Conservation (phyloP, 805 yeast species). For the Sugiyamaella mastotermitis region DNA sequence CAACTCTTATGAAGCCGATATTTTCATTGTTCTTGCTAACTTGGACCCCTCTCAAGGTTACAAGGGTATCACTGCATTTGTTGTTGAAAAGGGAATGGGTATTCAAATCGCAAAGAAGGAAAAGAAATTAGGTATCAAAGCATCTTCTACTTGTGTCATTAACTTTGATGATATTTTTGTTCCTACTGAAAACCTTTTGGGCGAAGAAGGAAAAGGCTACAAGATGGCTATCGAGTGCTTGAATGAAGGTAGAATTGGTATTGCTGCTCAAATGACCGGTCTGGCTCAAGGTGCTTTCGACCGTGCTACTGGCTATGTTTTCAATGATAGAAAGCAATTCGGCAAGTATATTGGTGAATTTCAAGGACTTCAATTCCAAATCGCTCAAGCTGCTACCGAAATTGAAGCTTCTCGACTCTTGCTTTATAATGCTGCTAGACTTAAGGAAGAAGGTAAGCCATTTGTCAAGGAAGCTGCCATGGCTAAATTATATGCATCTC, state of each 20-base stretch:
- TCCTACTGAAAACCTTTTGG: conserved; percentile 37
- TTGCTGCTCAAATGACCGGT: conserved; percentile 42
- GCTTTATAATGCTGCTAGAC: conserved; percentile 40
- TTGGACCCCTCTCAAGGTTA: conserved; percentile 37
- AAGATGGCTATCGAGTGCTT: conserved; percentile 39
- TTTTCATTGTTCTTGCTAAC: conserved; percentile 37
- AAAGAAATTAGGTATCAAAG: conserved; percentile 38
- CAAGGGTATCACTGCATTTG: conserved; percentile 40
- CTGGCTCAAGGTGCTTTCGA: conserved; percentile 40
- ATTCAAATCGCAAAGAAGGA: conserved; percentile 39
- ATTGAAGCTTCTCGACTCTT: conserved; percentile 39
- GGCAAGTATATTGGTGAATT: conserved; percentile 38
- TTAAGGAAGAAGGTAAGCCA: conserved; percentile 36
- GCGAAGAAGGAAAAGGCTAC: conserved; percentile 40
- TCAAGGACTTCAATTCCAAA: conserved; percentile 44
- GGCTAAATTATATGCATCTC: conserved; percentile 39
- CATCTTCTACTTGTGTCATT: conserved; percentile 38
- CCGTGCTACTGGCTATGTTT: conserved; percentile 34
- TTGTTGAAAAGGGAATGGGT: conserved; percentile 37
- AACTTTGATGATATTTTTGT: conserved; percentile 36
- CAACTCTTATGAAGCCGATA: conserved; percentile 38
- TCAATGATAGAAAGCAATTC: conserved; percentile 38
- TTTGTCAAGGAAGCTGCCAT: conserved; percentile 41
- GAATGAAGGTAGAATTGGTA: conserved; percentile 42
- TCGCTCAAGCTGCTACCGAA: conserved; percentile 39